A percentile compares a stretch with the other conserved stretches of the same genome.
These are phyloP conservation scores for Scolecobasidium constrictum DNA, from an alignment of 2,329 filamentous ascomycete species.

Conservation along the genomic window DNA sequence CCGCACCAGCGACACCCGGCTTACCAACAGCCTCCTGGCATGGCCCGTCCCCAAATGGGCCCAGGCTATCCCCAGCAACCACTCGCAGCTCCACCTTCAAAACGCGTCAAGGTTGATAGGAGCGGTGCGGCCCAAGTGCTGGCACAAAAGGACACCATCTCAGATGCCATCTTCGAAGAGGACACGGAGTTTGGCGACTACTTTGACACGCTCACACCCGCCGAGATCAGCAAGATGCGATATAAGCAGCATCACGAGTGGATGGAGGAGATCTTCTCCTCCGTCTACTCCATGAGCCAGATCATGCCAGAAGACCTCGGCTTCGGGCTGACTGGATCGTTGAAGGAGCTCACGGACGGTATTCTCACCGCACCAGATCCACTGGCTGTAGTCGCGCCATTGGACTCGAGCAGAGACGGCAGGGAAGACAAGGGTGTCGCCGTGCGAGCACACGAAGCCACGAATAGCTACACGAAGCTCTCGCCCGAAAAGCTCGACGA, in stretches of 20 bases:
- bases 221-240: constrained; percentile 75
- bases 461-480: constrained; percentile 50
- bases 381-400: background rate
- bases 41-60: constrained; percentile 1
- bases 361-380: constrained; percentile 57
- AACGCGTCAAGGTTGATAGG: constrained; percentile 31
- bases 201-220: constrained; percentile 79
- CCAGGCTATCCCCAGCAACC: constrained; percentile 18
- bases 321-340: constrained; percentile 65
- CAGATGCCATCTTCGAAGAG: constrained; percentile 47
- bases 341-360: constrained; percentile 71
- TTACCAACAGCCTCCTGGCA: background rate
- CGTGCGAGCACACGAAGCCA: constrained; percentile 16
- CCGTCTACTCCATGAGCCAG: constrained; percentile 74
- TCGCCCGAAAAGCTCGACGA: constrained; percentile 69
- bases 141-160: constrained; percentile 11
- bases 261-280: constrained; percentile 96
- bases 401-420: constrained; percentile 1
- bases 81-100: constrained; percentile 24
- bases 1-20: constrained; percentile 7
- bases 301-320: constrained; percentile 83
- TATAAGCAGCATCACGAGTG: constrained; percentile 96
- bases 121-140: constrained; percentile 14
- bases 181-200: constrained; percentile 79
- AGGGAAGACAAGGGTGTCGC: constrained; percentile 1